phyloP scores from a whole-genome alignment of 768 basidiomycete species.

The Rubroboletus pulcherrimus region DNA sequence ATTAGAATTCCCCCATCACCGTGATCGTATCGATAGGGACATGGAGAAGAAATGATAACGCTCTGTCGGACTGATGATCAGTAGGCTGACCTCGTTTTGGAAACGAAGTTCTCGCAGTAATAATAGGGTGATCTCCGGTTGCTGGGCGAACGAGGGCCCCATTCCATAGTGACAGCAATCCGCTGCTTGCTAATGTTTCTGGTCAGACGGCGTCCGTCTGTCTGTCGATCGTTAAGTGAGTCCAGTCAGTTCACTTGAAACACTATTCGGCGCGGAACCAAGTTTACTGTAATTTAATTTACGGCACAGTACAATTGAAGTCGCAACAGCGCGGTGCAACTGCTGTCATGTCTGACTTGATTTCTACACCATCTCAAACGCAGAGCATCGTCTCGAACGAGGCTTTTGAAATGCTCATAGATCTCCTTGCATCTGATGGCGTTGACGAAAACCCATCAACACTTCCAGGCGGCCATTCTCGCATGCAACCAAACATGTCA shows the following conservation, averaged over 20 bases:
- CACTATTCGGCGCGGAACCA: too few species aligned
- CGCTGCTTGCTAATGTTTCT: not conserved
- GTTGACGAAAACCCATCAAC: conserved; percentile 8
- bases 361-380: conserved; percentile 22
- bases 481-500: not conserved
- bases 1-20: not conserved
- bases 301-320: not conserved
- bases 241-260: not conserved
- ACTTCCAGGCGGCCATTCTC: not conserved
- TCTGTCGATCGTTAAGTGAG: not conserved
- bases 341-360: conserved; percentile 19
- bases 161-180: not conserved
- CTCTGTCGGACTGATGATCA: not conserved
- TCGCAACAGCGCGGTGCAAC: not conserved
- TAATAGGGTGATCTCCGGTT: not conserved
- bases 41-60: not conserved
- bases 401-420: conserved; percentile 28
- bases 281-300: not conserved
- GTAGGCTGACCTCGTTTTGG: not conserved
- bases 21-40: not conserved
- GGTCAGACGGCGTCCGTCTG: not conserved
- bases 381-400: conserved; percentile 17
- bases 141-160: not conserved
- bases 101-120: not conserved
- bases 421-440: conserved; percentile 30